A percentile compares a stretch with the other conserved stretches of the same genome.
phyloP scores from a whole-genome alignment of 495 filamentous ascomycete species.

The Penicillium bialowiezense region DNA sequence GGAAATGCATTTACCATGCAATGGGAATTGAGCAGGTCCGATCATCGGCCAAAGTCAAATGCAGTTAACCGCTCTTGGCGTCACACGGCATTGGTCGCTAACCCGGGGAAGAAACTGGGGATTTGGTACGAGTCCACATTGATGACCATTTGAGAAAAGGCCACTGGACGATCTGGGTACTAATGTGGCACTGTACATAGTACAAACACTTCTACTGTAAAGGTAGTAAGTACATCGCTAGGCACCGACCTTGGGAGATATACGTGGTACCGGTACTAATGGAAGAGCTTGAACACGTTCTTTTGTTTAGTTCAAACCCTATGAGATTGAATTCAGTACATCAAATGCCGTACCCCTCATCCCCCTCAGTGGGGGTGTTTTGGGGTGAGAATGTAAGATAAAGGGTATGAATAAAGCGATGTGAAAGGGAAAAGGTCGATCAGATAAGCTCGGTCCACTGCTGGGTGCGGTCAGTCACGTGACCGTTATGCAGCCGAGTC shows the following conservation, averaged over 20 bases:
- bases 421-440: constrained; percentile 19
- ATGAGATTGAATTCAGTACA: too few relatives aligned
- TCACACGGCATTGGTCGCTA: constrained; percentile 5
- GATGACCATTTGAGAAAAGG: neutral
- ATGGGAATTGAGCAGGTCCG: neutral
- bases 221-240: too few relatives aligned
- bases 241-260: too few relatives aligned
- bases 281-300: too few relatives aligned
- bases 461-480: too few relatives aligned
- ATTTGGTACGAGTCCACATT: neutral
- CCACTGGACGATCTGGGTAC: constrained; percentile 1
- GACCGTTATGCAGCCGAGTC: constrained; percentile 7
- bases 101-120: neutral
- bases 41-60: constrained; percentile 11
- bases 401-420: constrained; percentile 25
- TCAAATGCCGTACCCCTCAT: neutral
- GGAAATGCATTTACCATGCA: neutral
- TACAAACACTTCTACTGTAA: too few relatives aligned
- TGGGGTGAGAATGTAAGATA: too few relatives aligned
- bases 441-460: constrained; percentile 22
- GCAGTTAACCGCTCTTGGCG: constrained; percentile 12
- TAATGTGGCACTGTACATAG: neutral
- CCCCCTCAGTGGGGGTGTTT: constrained; percentile 8
- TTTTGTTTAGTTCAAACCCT: too few relatives aligned
- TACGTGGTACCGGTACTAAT: too few relatives aligned